phyloP scores from a whole-genome alignment of 2,329 filamentous ascomycete species.

The Xylaria arbuscula region DNA sequence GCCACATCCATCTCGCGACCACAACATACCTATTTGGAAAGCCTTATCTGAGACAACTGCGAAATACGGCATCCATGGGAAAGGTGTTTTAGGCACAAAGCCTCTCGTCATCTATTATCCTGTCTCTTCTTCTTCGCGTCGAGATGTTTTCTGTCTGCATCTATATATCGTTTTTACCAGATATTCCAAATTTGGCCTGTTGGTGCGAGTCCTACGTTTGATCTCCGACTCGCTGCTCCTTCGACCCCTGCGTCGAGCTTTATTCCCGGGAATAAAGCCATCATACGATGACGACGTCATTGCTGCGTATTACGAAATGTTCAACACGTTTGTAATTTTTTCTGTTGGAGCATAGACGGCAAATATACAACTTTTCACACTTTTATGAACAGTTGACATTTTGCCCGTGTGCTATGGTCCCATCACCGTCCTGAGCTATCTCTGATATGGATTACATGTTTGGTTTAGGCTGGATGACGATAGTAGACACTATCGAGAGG shows the following conservation, averaged over 20 bases:
- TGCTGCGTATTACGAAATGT: neutral
- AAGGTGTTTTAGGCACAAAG: neutral
- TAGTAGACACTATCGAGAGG: neutral
- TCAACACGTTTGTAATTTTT: neutral
- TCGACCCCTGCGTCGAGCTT: conserved; percentile 3
- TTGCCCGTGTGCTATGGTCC: neutral
- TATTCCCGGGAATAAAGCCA: neutral
- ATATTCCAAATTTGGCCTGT: neutral
- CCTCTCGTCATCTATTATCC: neutral
- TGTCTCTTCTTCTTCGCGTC: neutral
- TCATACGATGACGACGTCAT: conserved; percentile 13
- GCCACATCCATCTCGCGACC: conserved; percentile 27
- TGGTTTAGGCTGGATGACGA: no score
- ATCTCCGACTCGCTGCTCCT: neutral
- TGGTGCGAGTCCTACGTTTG: neutral
- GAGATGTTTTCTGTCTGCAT: fast-evolving
- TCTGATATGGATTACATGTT: neutral
- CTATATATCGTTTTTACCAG: neutral
- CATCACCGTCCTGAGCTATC: neutral
- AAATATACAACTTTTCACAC: neutral
- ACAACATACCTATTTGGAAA: conserved; percentile 1
- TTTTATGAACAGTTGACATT: neutral
- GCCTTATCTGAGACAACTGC: conserved; percentile 23
- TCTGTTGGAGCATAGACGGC: neutral
- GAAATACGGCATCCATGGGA: conserved; percentile 1